Evolutionary conservation across 2,329 filamentous ascomycete genomes (phyloP).

Genomic region (Chrysosporium keratinophilum): DNA sequence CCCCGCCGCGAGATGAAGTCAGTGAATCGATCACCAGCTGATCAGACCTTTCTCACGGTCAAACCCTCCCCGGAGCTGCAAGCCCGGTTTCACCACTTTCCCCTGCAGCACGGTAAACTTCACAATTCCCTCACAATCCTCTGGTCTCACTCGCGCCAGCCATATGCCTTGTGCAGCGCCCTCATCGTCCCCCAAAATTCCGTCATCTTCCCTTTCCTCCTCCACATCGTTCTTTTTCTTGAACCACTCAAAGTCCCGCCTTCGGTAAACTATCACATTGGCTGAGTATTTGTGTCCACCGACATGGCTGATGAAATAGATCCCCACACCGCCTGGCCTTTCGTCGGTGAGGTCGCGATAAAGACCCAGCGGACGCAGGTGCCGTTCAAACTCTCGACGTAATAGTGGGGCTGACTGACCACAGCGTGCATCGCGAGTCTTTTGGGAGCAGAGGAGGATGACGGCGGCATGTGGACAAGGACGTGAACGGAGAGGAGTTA

Average conservation of each 20-base stretch:
- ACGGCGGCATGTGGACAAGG: slow-evolving; percentile 73
- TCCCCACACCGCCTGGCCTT: slow-evolving; percentile 79
- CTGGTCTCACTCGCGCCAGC: slow-evolving; percentile 72
- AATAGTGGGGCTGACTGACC: slow-evolving; percentile 86
- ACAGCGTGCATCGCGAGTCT: slow-evolving; percentile 87
- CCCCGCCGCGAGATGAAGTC: no score
- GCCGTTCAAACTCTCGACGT: slow-evolving; percentile 78
- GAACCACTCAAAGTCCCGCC: slow-evolving; percentile 37
- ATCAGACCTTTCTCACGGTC: slow-evolving; percentile 68
- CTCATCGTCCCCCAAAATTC: slow-evolving; percentile 24
- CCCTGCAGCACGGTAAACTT: slow-evolving; percentile 82
- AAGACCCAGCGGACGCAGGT: slow-evolving; percentile 72
- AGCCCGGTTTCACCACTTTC: slow-evolving; percentile 82
- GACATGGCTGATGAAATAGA: slow-evolving; percentile 94
- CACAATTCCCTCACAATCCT: slow-evolving; percentile 89
- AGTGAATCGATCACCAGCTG: slow-evolving; percentile 58
- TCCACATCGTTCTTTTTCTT: slow-evolving; percentile 25
- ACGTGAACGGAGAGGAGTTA: slow-evolving; percentile 44
- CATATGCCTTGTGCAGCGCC: slow-evolving; percentile 84
- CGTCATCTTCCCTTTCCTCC: slow-evolving; percentile 22
- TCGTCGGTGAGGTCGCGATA: slow-evolving; percentile 82
- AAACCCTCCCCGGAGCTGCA: slow-evolving; percentile 80
- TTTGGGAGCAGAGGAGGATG: slow-evolving; percentile 87
- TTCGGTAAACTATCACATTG: slow-evolving; percentile 85
- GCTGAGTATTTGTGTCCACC: slow-evolving; percentile 95